A percentile compares a stretch with the other conserved stretches of the same genome.
These are phyloP conservation scores for Elongisporangium undulatum DNA, from an alignment of 352 stramenopile genomes.

Conservation along the genomic window DNA sequence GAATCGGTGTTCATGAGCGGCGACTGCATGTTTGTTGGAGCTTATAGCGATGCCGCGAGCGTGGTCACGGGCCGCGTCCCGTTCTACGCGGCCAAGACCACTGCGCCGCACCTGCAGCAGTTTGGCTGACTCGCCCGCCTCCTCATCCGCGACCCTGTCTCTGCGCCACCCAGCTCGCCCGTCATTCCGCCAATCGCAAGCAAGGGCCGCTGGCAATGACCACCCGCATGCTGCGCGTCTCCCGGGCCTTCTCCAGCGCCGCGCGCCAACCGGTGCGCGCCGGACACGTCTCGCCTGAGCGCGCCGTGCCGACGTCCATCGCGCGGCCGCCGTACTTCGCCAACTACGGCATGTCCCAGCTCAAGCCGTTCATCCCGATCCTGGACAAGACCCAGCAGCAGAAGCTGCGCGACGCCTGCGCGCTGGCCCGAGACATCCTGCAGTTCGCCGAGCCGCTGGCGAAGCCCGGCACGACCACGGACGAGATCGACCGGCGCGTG, in stretches of 20 bases:
- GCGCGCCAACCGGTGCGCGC: constrained; percentile 36
- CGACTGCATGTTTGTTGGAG: no score
- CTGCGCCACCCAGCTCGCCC: not conserved
- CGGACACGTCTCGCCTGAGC: constrained; percentile 41
- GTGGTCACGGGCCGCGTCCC: no score
- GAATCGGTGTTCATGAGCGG: no score
- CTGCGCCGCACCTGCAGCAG: no score
- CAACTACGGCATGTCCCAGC: constrained; percentile 54
- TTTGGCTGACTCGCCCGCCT: no score
- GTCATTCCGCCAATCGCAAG: constrained; percentile 1
- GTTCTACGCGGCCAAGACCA: no score
- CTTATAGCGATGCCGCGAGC: no score
- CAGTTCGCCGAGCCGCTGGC: constrained; percentile 72
- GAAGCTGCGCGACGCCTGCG: constrained; percentile 61
- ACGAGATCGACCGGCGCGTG: constrained; percentile 92
- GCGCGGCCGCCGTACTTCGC: constrained; percentile 55
- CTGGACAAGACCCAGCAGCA: constrained; percentile 61
- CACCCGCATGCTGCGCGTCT: constrained; percentile 12
- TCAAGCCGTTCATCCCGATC: constrained; percentile 77
- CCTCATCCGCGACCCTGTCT: not conserved
- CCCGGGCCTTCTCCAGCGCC: constrained; percentile 14
- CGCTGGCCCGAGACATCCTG: constrained; percentile 74
- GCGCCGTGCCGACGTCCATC: constrained; percentile 50
- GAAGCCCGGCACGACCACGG: constrained; percentile 84
- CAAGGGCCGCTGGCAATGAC: constrained; percentile 9